phyloP scores from a whole-genome alignment of 495 filamentous ascomycete genomes.

The Aeminium ludgeri region DNA sequence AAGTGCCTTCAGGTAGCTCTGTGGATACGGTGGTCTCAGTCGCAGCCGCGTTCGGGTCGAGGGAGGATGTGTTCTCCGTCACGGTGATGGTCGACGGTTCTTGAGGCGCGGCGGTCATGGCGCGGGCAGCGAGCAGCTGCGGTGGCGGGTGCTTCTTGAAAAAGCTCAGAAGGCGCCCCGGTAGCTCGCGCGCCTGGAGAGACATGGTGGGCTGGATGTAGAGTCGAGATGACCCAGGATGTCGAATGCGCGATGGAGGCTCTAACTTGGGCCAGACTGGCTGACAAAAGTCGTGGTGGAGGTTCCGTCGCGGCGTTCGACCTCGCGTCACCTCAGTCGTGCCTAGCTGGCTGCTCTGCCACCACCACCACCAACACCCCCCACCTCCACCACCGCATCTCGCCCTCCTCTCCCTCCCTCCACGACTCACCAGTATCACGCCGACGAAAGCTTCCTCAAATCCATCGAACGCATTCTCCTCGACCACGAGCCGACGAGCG shows the following conservation, averaged over 20 bases:
- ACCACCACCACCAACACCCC: neutral
- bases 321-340: constrained; percentile 1
- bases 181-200: constrained; percentile 11
- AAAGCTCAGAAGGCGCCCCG: constrained; percentile 55
- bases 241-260: no score
- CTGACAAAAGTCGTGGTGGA: constrained; percentile 36
- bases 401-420: neutral
- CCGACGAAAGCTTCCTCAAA: neutral
- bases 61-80: constrained; percentile 22
- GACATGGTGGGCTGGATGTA: neutral
- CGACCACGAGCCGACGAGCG: neutral
- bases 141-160: constrained; percentile 72
- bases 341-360: neutral
- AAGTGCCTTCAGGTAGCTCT: neutral
- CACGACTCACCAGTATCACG: neutral
- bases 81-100: constrained; percentile 8
- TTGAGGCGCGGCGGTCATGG: constrained; percentile 15
- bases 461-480: neutral
- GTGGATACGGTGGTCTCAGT: constrained; percentile 8
- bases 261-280: constrained; percentile 3
- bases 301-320: no score
- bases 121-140: constrained; percentile 15
- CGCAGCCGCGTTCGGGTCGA: constrained; percentile 33
- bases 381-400: neutral
- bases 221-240: no score